Conservation (phyloP, 176 grass and related monocot species). For the Ensete glaucum region DNA sequence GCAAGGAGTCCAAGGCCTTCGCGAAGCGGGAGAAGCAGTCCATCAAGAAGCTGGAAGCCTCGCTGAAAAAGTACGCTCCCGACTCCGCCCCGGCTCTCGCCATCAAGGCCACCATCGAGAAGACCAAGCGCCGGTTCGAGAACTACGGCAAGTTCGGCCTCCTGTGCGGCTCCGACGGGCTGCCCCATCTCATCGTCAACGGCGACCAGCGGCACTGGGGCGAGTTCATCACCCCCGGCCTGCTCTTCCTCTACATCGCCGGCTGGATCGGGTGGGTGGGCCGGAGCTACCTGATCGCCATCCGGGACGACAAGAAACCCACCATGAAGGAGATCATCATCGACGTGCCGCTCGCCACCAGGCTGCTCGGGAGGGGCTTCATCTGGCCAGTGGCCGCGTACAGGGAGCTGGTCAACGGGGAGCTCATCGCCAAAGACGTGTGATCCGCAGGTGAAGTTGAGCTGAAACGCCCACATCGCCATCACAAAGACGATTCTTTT, state of each 20-base stretch:
- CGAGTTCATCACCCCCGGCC: slow-evolving; percentile 77
- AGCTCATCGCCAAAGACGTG: slow-evolving; percentile 68
- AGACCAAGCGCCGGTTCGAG: slow-evolving; percentile 75
- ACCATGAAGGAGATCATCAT: slow-evolving; percentile 98
- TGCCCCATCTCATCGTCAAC: slow-evolving; percentile 83
- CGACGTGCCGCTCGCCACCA: slow-evolving; percentile 66
- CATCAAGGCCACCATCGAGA: slow-evolving; percentile 86
- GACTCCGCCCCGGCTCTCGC: slow-evolving; percentile 61
- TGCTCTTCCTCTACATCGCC: slow-evolving; percentile 89
- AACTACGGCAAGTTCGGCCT: slow-evolving; percentile 93
- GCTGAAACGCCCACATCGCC: background rate
- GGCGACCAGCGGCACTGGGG: slow-evolving; percentile 96
- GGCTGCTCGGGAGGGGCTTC: slow-evolving; percentile 60
- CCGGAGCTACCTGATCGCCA: slow-evolving; percentile 85
- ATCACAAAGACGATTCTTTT: background rate
- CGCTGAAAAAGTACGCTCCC: slow-evolving; percentile 78
- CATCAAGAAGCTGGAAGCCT: slow-evolving; percentile 52
- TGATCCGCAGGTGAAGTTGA: slow-evolving; percentile 2
- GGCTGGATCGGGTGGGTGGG: slow-evolving; percentile 93
- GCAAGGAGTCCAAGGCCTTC: slow-evolving; percentile 90
- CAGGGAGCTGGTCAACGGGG: slow-evolving; percentile 62
- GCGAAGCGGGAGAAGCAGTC: slow-evolving; percentile 86
- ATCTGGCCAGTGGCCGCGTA: slow-evolving; percentile 84
- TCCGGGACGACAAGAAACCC: slow-evolving; percentile 81
- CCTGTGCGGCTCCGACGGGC: slow-evolving; percentile 74